These are phyloP conservation scores for Physocladia obscura DNA, from an alignment of 192 early-diverging fungal genomes.

Conservation along the genomic window DNA sequence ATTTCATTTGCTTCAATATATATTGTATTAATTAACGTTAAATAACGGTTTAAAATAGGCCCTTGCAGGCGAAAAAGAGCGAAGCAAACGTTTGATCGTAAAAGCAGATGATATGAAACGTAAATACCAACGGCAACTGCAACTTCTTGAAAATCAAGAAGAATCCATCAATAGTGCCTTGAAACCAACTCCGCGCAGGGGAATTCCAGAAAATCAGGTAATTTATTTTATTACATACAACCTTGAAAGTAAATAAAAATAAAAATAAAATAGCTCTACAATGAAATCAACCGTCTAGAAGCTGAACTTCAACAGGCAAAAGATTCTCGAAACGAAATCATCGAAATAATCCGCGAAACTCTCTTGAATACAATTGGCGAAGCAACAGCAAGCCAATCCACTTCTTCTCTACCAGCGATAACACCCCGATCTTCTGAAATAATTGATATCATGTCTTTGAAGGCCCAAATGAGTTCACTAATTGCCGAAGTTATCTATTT, in stretches of 20 bases:
- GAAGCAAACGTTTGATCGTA: constrained; percentile 12
- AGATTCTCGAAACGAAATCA: constrained; percentile 24
- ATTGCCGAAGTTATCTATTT: constrained; percentile 40
- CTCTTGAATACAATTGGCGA: constrained; percentile 31
- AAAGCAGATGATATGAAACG: constrained; percentile 35
- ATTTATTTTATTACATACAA: too few relatives aligned
- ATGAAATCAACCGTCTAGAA: constrained; percentile 27
- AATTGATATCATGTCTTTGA: constrained; percentile 5
- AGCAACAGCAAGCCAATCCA: neutral
- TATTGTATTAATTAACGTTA: neutral
- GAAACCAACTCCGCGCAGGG: constrained; percentile 16
- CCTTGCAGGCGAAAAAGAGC: constrained; percentile 28
- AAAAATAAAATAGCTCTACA: constrained; percentile 10
- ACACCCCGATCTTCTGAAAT: neutral
- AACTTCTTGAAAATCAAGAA: constrained; percentile 24
- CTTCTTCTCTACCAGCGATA: neutral
- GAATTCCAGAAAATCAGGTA: constrained; percentile 4
- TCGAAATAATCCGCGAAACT: constrained; percentile 29
- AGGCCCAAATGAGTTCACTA: constrained; percentile 31
- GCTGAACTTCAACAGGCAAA: constrained; percentile 23
- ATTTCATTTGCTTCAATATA: neutral
- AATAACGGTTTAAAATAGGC: constrained; percentile 5
- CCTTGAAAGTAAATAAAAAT: too few relatives aligned
- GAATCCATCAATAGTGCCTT: constrained; percentile 33
- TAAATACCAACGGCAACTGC: constrained; percentile 1